phyloP scores from a whole-genome alignment of 805 yeast genomes.

The Sugiyamaella floridensis region DNA sequence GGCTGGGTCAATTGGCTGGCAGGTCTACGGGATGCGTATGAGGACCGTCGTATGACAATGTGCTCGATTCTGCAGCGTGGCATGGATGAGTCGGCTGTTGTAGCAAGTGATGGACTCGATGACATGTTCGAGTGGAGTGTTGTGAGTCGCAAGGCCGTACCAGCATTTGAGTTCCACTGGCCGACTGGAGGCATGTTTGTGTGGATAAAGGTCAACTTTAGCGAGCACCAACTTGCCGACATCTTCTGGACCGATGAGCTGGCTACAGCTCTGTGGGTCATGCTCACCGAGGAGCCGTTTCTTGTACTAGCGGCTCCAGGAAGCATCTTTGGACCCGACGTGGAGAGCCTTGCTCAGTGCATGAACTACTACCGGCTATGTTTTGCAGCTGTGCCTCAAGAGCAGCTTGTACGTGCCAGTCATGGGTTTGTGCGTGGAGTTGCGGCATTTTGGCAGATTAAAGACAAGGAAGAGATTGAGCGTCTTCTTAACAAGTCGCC shows the following conservation, averaged over 20 bases:
- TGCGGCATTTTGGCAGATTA: constrained; percentile 10
- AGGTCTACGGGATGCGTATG: constrained; percentile 63
- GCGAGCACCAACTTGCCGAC: constrained; percentile 36
- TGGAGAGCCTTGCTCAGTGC: constrained; percentile 4
- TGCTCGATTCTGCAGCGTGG: constrained; percentile 60
- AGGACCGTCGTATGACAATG: constrained; percentile 78
- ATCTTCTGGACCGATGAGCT: constrained; percentile 8
- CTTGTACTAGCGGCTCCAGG: constrained; percentile 15
- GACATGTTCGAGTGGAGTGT: constrained; percentile 15
- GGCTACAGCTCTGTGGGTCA: constrained; percentile 13
- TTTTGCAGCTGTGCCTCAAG: constrained; percentile 17
- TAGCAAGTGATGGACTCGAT: constrained; percentile 15
- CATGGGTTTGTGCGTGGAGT: constrained; percentile 13
- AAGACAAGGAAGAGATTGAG: constrained; percentile 6
- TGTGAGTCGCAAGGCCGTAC: background rate
- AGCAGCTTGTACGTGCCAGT: constrained; percentile 7
- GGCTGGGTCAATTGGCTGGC: constrained; percentile 77
- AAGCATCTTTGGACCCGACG: constrained; percentile 11
- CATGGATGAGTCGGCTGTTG: constrained; percentile 23
- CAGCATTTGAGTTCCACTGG: constrained; percentile 9
- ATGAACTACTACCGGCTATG: constrained; percentile 13
- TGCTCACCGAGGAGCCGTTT: constrained; percentile 10
- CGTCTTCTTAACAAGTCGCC: constrained; percentile 3
- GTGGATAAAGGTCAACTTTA: constrained; percentile 46
- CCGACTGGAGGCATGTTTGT: constrained; percentile 50